A percentile compares a stretch with the other conserved stretches of the same genome.
These are phyloP conservation scores for Galerina marginata DNA, from an alignment of 768 basidiomycete genomes.

Conservation along the genomic window DNA sequence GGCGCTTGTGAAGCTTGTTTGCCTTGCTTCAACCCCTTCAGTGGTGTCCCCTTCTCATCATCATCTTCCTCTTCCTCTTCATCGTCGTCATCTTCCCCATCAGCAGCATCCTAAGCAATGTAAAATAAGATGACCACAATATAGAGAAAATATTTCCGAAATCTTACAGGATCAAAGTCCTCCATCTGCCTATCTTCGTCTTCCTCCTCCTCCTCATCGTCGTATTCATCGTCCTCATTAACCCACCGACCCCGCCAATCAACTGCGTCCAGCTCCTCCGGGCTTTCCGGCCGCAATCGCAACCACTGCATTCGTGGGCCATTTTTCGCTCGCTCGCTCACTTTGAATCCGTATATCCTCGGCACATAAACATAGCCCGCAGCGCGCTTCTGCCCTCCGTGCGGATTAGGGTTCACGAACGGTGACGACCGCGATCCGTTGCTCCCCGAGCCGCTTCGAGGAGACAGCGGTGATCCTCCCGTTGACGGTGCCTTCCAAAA, in stretches of 20 bases:
- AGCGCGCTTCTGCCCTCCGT: constrained; percentile 89
- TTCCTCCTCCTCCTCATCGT: constrained; percentile 75
- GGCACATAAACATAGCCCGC: constrained; percentile 88
- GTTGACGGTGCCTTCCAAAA: constrained; percentile 80
- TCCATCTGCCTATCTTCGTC: constrained; percentile 82
- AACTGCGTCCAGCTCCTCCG: constrained; percentile 82
- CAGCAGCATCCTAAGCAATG: constrained; percentile 50
- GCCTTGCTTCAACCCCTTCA: constrained; percentile 28
- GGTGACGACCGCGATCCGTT: constrained; percentile 56
- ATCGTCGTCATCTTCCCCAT: constrained; percentile 59
- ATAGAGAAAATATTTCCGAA: background rate
- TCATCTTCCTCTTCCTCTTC: constrained; percentile 69
- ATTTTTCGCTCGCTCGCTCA: constrained; percentile 91
- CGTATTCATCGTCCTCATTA: constrained; percentile 60
- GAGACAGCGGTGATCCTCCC: constrained; percentile 63
- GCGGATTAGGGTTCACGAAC: constrained; percentile 86
- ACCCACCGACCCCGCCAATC: constrained; percentile 94
- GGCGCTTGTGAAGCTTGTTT: constrained; percentile 16
- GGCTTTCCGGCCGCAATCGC: constrained; percentile 81
- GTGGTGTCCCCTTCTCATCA: constrained; percentile 41
- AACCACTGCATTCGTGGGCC: constrained; percentile 99
- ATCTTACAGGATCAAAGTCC: constrained; percentile 81
- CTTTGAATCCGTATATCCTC: constrained; percentile 96
- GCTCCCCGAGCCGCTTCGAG: constrained; percentile 54
- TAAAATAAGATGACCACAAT: background rate